Percentiles rank a stretch among this genome's conserved stretches.
phyloP scores from a whole-genome alignment of 2,329 filamentous ascomycete genomes.

The Stagonosporopsis chrysanthemi region DNA sequence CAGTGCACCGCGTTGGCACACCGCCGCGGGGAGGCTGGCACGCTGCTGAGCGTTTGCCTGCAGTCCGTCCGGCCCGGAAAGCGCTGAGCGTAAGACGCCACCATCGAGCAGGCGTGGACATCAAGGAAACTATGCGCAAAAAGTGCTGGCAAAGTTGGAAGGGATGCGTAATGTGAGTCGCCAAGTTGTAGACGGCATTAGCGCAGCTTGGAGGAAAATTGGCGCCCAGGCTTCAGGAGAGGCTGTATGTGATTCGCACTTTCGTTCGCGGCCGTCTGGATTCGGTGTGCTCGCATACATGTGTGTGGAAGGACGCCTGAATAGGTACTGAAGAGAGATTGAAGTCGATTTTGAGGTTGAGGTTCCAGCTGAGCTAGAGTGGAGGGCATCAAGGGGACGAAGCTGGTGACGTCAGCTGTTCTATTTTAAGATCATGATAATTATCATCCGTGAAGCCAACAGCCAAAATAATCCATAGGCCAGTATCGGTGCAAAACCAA shows the following conservation, averaged over 20 bases:
- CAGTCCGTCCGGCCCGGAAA: neutral
- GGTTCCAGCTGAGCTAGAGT: neutral
- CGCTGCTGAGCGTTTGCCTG: constrained; percentile 1
- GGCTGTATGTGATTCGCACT: neutral
- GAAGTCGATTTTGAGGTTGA: neutral
- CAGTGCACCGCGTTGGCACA: neutral
- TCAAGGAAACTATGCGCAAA: constrained; percentile 1
- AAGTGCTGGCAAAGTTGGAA: neutral
- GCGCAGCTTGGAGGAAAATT: constrained; percentile 6
- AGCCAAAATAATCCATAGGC: neutral
- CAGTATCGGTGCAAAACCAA: neutral
- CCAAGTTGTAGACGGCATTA: constrained; percentile 18
- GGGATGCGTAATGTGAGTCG: constrained; percentile 23
- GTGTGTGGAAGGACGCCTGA: neutral
- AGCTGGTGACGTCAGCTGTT: neutral
- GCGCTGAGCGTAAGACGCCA: neutral
- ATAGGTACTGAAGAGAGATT: neutral
- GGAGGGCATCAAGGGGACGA: neutral
- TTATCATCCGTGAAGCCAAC: neutral
- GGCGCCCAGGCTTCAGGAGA: constrained; percentile 14
- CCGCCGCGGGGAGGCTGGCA: neutral
- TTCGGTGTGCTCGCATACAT: neutral
- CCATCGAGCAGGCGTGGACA: constrained; percentile 1
- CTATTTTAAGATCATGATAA: neutral
- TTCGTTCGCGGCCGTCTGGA: neutral